Base-by-base conservation (phyloP, 768 basidiomycete genomes). In the Leccinum disarticulatum region DNA sequence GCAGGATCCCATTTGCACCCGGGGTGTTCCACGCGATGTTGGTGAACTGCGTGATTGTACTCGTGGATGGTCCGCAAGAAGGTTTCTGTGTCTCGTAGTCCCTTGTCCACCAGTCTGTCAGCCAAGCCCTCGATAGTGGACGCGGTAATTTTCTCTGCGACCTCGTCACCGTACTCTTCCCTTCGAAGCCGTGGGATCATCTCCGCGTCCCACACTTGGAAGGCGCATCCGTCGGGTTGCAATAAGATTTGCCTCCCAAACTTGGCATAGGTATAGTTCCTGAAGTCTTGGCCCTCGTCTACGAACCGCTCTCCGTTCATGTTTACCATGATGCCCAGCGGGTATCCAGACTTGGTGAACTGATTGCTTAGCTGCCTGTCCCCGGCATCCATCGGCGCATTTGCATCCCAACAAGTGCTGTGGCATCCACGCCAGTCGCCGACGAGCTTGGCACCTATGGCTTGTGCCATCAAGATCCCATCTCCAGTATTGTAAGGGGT, bases 351-450 rank as follows among this genome's bases (percentile, higher is more conserved):
- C 70, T 89, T 89, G 7, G 87, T 89, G 70, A 79, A 87, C 62
- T 87, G 86, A 68, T 90, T 89, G 58, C 83, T 87, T 56, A 87
- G 70, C 51, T 76, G 75, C 53, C 86, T 82, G 57, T 83, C 77
- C 19, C 87, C 87, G 15, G 73, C 67, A 33, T 83, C 74, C 19
- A 70, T 59, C 1, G 80, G 74, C 1, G 86, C 83, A 64, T 87
- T 79, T 17, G 84, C 84, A 64, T 88, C 88, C 87, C 87, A 88
- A 65, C 81, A 82, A 5, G 87, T 87, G 60, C 84, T 86, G 65
- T 89, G 88, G 62, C 88, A 90, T n/a, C 86, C 83, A 51, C 64
- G 68, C 82, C 85, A 89, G 14, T 88, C 85, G n/a, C 87, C 87
- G 0, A 74, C 71, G n/a, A 84, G 74, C 54, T 78, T 77, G 17